These are phyloP conservation scores for Acanthamoeba culbertsoni DNA, from an alignment of 208 protist genomes.

Conservation along the genomic window DNA sequence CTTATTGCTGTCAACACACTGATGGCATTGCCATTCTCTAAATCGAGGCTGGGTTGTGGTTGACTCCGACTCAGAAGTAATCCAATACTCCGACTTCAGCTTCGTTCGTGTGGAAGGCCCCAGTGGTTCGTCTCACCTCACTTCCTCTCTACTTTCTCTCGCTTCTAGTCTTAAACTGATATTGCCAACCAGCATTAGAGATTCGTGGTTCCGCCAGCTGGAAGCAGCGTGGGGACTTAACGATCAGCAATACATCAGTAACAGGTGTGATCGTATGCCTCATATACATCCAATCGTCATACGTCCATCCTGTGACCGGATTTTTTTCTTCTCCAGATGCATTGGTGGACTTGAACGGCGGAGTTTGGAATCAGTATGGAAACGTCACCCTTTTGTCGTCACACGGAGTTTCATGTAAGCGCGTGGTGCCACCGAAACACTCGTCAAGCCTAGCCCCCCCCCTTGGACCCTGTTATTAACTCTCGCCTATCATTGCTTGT, in stretches of 20 bases:
- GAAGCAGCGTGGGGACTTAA: neutral
- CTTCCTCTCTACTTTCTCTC: neutral
- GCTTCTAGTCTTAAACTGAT: neutral
- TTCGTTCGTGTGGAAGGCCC: neutral
- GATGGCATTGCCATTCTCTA: no score
- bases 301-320: neutral
- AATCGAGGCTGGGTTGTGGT: neutral
- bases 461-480: neutral
- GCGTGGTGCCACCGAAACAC: neutral
- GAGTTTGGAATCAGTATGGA: neutral
- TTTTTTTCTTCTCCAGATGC: neutral
- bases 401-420: neutral
- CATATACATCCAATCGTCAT: neutral
- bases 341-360: neutral
- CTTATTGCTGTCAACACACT: no score
- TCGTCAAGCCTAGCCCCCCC: no score
- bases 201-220: neutral
- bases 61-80: neutral
- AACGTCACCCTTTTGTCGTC: neutral
- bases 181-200: neutral
- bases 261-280: neutral
- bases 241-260: neutral
- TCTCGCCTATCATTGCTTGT: neutral
- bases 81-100: neutral
- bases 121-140: neutral